Evolutionary conservation across 2,329 filamentous ascomycete genomes (phyloP).

Genomic region (Ascomycota sp.): DNA sequence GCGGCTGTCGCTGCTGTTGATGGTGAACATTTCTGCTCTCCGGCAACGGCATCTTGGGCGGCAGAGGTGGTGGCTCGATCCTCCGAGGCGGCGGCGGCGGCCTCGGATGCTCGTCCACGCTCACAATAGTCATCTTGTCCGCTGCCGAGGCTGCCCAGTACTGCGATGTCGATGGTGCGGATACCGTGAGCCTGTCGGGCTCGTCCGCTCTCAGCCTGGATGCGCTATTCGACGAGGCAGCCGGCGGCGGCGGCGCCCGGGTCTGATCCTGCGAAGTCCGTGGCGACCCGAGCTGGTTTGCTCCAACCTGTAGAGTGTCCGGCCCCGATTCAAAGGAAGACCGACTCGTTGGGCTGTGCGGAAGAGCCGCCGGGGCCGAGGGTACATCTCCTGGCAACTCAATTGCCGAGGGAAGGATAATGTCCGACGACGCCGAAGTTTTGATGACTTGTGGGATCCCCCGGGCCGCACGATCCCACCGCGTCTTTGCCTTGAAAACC

Average conservation of each 20-base stretch:
- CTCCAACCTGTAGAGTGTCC: conserved; percentile 24
- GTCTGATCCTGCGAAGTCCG: conserved; percentile 28
- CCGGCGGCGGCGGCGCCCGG: conserved; percentile 12
- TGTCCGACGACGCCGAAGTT: conserved; percentile 18
- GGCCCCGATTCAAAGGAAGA: conserved; percentile 36
- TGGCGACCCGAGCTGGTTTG: conserved; percentile 21
- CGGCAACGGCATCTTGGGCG: conserved; percentile 56
- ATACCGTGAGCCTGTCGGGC: conserved; percentile 32
- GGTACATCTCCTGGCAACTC: conserved; percentile 39
- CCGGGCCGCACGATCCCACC: conserved; percentile 32
- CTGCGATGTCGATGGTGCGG: conserved; percentile 36
- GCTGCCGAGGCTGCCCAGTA: conserved; percentile 35
- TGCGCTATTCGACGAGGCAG: too few relatives aligned
- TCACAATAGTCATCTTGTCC: conserved; percentile 48
- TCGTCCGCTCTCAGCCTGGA: conserved; percentile 18
- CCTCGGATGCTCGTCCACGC: conserved; percentile 35
- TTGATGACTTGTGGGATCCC: conserved; percentile 23
- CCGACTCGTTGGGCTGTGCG: conserved; percentile 19
- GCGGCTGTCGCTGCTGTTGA: conserved; percentile 11
- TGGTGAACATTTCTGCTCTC: conserved; percentile 14
- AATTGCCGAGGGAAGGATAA: conserved; percentile 26
- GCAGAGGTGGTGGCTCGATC: conserved; percentile 47
- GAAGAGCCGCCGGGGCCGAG: conserved; percentile 14
- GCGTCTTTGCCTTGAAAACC: conserved; percentile 55
- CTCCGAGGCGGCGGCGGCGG: conserved; percentile 13